These are phyloP conservation scores for Saturnispora zaruensis DNA, from an alignment of 805 yeast species.

Conservation along the genomic window DNA sequence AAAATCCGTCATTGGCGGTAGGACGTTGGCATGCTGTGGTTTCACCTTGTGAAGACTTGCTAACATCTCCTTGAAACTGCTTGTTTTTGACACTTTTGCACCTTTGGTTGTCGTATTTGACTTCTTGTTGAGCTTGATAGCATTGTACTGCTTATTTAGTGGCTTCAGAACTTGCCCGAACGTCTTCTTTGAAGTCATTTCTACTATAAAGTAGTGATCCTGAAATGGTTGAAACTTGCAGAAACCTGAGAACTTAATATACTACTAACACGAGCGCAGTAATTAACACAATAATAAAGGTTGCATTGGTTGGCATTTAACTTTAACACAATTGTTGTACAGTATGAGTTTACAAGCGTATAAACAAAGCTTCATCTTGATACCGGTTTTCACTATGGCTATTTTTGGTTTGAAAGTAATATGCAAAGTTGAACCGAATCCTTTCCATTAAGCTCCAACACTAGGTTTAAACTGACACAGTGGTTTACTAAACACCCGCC, in stretches of 20 bases:
- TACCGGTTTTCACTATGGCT: no score
- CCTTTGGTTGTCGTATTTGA: not conserved
- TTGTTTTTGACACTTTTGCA: not conserved
- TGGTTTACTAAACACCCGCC: no score
- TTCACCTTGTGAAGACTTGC: constrained; percentile 1
- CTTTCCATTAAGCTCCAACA: no score
- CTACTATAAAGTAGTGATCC: not conserved
- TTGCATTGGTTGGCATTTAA: no score
- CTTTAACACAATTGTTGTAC: no score
- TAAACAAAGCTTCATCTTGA: no score
- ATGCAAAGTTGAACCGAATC: no score
- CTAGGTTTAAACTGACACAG: no score
- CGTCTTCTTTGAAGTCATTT: not conserved
- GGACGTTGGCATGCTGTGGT: not conserved
- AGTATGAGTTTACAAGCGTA: no score
- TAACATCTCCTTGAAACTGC: not conserved
- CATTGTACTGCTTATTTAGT: not conserved
- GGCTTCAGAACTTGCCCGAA: constrained; percentile 4
- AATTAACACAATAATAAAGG: no score
- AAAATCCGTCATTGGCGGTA: constrained; percentile 2
- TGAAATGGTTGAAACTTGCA: not conserved
- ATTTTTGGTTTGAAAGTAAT: no score
- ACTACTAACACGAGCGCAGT: no score
- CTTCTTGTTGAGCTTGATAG: not conserved
- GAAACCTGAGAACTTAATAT: not conserved